Conservation (phyloP, 768 basidiomycete species). For the Calocera cornea region DNA sequence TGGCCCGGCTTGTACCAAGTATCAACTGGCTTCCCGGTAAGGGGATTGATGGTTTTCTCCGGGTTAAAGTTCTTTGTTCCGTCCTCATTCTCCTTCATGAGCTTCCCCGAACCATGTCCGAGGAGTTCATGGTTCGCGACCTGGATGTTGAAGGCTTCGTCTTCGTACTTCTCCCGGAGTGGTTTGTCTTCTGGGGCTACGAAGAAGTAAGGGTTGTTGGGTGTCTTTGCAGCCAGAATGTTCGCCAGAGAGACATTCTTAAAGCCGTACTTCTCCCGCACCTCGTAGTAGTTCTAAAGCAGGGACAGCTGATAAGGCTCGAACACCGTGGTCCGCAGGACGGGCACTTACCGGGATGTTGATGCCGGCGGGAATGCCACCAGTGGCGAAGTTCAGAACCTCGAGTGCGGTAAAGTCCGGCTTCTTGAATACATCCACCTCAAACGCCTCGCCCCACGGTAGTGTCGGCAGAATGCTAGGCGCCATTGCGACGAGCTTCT, state of each 20-base stretch:
- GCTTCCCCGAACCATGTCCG: conserved; percentile 73
- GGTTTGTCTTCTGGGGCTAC: conserved; percentile 64
- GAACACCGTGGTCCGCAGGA: conserved; percentile 1
- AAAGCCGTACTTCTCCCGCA: conserved; percentile 69
- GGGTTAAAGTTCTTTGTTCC: conserved; percentile 75
- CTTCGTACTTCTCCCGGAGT: conserved; percentile 67
- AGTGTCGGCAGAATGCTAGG: conserved; percentile 65
- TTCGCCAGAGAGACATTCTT: conserved; percentile 39
- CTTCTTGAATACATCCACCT: conserved; percentile 53
- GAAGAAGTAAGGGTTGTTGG: conserved; percentile 74
- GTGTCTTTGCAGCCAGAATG: conserved; percentile 75
- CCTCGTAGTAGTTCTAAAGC: conserved; percentile 61
- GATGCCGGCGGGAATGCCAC: conserved; percentile 77
- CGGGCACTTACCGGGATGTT: conserved; percentile 38
- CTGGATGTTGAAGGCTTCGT: conserved; percentile 67
- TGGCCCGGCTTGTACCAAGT: conserved; percentile 86
- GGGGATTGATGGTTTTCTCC: conserved; percentile 64
- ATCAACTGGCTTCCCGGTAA: conserved; percentile 59
- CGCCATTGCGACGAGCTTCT: conserved; percentile 58
- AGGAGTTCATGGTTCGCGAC: conserved; percentile 84
- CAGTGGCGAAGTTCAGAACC: conserved; percentile 69
- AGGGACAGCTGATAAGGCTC: background rate
- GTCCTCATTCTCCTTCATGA: conserved; percentile 61
- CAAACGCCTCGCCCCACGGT: conserved; percentile 57
- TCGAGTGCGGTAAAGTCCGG: conserved; percentile 75